phyloP scores from a whole-genome alignment of 75 land plant genomes.

The Pseudotsuga menziesii region DNA sequence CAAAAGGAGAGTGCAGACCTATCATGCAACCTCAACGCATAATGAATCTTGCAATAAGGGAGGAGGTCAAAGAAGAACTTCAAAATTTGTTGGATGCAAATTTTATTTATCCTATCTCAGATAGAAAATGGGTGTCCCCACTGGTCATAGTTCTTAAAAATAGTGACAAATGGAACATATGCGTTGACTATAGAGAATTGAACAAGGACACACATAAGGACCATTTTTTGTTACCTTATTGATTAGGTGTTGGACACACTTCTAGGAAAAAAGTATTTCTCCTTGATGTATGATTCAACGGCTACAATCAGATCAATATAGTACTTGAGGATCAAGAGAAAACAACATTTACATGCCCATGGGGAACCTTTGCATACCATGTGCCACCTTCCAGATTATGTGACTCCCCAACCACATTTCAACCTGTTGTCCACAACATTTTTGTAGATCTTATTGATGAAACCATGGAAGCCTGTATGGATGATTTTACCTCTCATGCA shows the following conservation, averaged over 20 bases:
- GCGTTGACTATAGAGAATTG: not conserved
- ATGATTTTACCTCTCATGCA: not conserved
- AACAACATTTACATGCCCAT: not conserved
- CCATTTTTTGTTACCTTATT: not conserved
- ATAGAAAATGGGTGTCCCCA: not conserved
- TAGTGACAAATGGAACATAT: not conserved
- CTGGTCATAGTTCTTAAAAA: not conserved
- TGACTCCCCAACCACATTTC: not conserved
- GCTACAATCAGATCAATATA: not conserved
- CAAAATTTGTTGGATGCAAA: not conserved
- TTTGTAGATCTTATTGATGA: too few species aligned
- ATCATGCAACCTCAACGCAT: not conserved
- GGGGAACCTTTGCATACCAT: not conserved
- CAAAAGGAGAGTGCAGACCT: not conserved
- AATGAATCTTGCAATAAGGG: too few species aligned
- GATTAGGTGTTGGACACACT: too few species aligned
- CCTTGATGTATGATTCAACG: too few species aligned
- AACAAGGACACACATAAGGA: not conserved
- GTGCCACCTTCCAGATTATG: not conserved
- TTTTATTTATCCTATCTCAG: not conserved
- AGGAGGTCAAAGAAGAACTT: not conserved
- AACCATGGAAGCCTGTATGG: not conserved
- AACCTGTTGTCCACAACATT: not conserved
- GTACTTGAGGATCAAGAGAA: not conserved
- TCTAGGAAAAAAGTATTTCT: too few species aligned